A percentile compares a stretch with the other conserved stretches of the same genome.
These are phyloP conservation scores for Letharia lupina DNA, from an alignment of 495 filamentous ascomycete species.

Conservation along the genomic window DNA sequence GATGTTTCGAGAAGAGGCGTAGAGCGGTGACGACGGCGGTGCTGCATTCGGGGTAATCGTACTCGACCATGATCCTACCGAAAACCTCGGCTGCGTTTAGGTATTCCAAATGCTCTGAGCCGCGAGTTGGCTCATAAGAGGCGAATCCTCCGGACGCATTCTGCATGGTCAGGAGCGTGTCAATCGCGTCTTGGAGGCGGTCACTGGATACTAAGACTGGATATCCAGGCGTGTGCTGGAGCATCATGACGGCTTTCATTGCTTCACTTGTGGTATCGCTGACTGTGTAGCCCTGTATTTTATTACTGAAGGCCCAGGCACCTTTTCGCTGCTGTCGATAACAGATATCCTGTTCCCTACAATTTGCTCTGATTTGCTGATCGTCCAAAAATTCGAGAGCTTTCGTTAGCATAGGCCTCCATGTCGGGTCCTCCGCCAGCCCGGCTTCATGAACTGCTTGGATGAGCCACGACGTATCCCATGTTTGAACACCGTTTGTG, in stretches of 20 bases:
- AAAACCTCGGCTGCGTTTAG: slow-evolving; percentile 97
- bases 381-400: slow-evolving; percentile 81
- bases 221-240: slow-evolving; percentile 72
- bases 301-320: slow-evolving; percentile 91
- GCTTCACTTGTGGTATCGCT: slow-evolving; percentile 91
- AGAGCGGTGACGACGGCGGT: slow-evolving; percentile 90
- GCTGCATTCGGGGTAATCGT: slow-evolving; percentile 96
- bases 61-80: slow-evolving; percentile 94
- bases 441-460: slow-evolving; percentile 73
- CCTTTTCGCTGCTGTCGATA: slow-evolving; percentile 92
- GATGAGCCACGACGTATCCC: slow-evolving; percentile 88
- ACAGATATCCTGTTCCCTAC: slow-evolving; percentile 64
- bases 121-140: slow-evolving; percentile 79
- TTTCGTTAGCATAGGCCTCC: slow-evolving; percentile 73
- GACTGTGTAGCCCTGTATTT: slow-evolving; percentile 87
- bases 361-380: slow-evolving; percentile 85
- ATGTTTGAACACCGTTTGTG: slow-evolving; percentile 92
- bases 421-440: slow-evolving; percentile 66
- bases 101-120: slow-evolving; percentile 65
- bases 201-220: slow-evolving; percentile 64
- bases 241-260: slow-evolving; percentile 73
- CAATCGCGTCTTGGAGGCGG: slow-evolving; percentile 76
- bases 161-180: slow-evolving; percentile 87
- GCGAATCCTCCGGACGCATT: slow-evolving; percentile 82
- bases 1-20: slow-evolving; percentile 65